These are phyloP conservation scores for Podospora bellae-mahoneyi DNA, from an alignment of 495 filamentous ascomycete species.

Conservation along the genomic window DNA sequence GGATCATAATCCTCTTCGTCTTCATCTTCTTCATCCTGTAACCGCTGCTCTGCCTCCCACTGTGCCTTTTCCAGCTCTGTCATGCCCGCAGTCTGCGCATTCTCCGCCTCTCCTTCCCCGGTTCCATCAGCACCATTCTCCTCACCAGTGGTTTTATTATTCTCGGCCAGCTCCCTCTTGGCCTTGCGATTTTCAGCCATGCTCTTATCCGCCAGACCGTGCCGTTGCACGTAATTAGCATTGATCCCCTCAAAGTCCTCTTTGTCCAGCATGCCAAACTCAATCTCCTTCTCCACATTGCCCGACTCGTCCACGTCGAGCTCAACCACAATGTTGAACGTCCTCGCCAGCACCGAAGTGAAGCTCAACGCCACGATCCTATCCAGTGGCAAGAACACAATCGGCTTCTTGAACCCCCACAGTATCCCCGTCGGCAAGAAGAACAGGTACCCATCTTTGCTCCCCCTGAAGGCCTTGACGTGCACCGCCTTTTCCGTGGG, in stretches of 20 bases:
- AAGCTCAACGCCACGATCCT: constrained; percentile 79
- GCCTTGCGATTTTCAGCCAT: constrained; percentile 86
- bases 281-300: constrained; percentile 59
- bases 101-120: constrained; percentile 53
- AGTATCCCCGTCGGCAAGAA: constrained; percentile 82
- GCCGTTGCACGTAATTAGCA: constrained; percentile 66
- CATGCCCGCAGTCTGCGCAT: constrained; percentile 56
- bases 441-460: constrained; percentile 93
- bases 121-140: constrained; percentile 60
- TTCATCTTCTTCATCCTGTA: constrained; percentile 73
- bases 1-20: constrained; percentile 89
- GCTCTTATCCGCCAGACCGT: constrained; percentile 83
- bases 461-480: constrained; percentile 85
- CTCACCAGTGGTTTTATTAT: constrained; percentile 52
- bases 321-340: constrained; percentile 86
- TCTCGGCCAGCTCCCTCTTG: constrained; percentile 56
- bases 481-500: constrained; percentile 90
- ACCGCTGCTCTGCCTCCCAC: constrained; percentile 43
- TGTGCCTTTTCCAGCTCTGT: constrained; percentile 54
- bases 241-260: constrained; percentile 82
- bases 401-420: constrained; percentile 93
- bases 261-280: constrained; percentile 85
- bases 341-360: constrained; percentile 83
- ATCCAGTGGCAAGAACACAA: constrained; percentile 79
- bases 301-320: constrained; percentile 42